Base-by-base conservation (phyloP, 2,329 filamentous ascomycete genomes). In the Aureobasidium pullulans region DNA sequence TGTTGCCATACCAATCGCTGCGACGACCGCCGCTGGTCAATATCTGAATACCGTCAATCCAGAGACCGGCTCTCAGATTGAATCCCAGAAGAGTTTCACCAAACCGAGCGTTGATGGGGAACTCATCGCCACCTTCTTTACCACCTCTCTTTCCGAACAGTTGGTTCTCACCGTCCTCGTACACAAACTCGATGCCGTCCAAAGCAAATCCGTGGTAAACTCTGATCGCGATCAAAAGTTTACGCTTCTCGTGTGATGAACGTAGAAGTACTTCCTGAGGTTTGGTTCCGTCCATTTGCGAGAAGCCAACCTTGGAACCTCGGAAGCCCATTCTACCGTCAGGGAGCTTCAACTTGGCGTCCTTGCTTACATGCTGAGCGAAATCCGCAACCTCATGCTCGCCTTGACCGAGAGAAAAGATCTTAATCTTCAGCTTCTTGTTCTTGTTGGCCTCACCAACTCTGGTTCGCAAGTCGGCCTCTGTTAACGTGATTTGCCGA, bases 41-140 rank as follows among this genome's bases (percentile, higher is more conserved):
- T 63, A 97, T 86, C 71, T 96, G 90, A 56, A 97, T 81, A 11
- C 86, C 93, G 71, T 96, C 90, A 64, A 97, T 87, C 84, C 88
- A 94, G 61, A 83, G 78, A 23, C 90, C 91, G 52, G 88, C 85
- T 64, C 91, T 81, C 54, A 97, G 78, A 66, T 87, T 83, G 71
- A 99, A 96, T 8, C 94, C 94, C 61, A 90, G 84, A 46, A 99
- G 79, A 62, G 89, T 87, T 75, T 99, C 94, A 59, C 92, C 91
- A 58, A 86, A 85, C 44, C 90, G 84, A 36, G 89, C 86, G 73
- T 97, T 92, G 66, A 97, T 79, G 15, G 88, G 81, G 74, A 96
- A 96, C 47, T 85, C 82, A 67, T 88, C 85, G 1, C 87, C 86
- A 2, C 84, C 84, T 28, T 81, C 75, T 63, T 86, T 86, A 7